These are phyloP conservation scores for Suhomyces chickasaworum DNA, from an alignment of 1,139 yeast genomes.

Conservation along the genomic window DNA sequence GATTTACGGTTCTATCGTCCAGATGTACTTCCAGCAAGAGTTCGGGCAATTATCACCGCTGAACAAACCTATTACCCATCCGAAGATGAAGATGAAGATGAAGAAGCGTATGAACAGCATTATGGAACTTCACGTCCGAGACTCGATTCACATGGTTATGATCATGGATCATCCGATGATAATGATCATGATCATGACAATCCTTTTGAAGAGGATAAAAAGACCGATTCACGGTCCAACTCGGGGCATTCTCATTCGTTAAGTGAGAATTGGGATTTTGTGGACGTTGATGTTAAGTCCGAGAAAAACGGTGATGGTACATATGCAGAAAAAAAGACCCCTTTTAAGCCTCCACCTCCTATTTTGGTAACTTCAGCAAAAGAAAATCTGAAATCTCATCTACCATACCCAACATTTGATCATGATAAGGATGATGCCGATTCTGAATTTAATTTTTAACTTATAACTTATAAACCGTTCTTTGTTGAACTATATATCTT, in stretches of 20 bases:
- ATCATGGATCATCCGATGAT: neutral
- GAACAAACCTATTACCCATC: conserved; percentile 39
- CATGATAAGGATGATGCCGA: conserved; percentile 15
- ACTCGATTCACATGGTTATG: neutral
- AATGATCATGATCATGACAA: too few species aligned
- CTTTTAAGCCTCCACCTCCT: neutral
- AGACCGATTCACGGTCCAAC: neutral
- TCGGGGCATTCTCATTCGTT: conserved; percentile 1
- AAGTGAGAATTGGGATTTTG: conserved; percentile 19
- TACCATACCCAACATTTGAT: conserved; percentile 19
- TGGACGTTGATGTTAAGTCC: conserved; percentile 16
- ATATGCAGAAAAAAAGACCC: neutral
- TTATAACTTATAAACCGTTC: too few species aligned
- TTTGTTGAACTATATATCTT: neutral
- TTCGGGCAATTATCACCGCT: conserved; percentile 45
- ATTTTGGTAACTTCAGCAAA: neutral
- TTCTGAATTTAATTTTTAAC: conserved; percentile 19
- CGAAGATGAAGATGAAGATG: conserved; percentile 25
- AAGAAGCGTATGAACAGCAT: conserved; percentile 8
- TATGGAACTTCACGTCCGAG: neutral
- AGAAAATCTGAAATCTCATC: conserved; percentile 6
- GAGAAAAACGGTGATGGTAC: conserved; percentile 2
- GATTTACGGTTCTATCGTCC: conserved; percentile 82
- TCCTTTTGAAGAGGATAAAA: conserved; percentile 1
- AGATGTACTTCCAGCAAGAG: conserved; percentile 50